Base-by-base conservation (phyloP, 2,329 filamentous ascomycete genomes). In the Pseudopithomyces chartarum region DNA sequence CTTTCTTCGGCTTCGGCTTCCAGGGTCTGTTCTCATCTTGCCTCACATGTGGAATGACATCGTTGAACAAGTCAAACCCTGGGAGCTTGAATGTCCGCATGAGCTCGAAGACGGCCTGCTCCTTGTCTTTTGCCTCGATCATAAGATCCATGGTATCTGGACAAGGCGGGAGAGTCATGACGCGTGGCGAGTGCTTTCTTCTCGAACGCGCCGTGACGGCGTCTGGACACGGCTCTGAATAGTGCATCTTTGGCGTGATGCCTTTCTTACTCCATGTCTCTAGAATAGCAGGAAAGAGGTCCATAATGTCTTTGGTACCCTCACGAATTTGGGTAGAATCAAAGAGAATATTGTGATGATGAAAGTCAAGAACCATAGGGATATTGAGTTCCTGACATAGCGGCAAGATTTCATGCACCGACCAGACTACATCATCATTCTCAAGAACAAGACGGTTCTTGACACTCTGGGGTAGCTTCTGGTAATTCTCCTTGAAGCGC, bases 71-170 rank as follows among this genome's bases (percentile, higher is more conserved):
- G 19, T 95, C 82, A 77, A 87, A 90, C 0, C 92, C 92, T 0
- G 92, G 91, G 0, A 98, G 81, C 66, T 89, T 92, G 74, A 92
- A 96, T 0, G 83, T 92, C 20, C 90, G 85, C 92, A 97, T 97
- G 17, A 98, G 82, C 62, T 96, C 92, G 67, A 98, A 96, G 0
- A 97, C 92, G 0, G 94, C 92, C 75, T 98, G 94, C 73, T 98
- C 94, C 76, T 98, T 98, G 71, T 97, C 94, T 74, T 98, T 98
- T 46, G 94, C 94, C 78, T 98, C 94, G 58, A 98, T 97, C 94
- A 98, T 98, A n/a, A 98, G 81, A 70, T 97, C 94, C 89, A 96
- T 95, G 32, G 90, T 87, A 1, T 85, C 80, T 3, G 87, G 82
- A 67, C 94, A 97, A 0, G 94, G 93, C 0, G 94, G 94, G 0